Conservation (phyloP, 495 filamentous ascomycete genomes). For the Podospora appendiculata region DNA sequence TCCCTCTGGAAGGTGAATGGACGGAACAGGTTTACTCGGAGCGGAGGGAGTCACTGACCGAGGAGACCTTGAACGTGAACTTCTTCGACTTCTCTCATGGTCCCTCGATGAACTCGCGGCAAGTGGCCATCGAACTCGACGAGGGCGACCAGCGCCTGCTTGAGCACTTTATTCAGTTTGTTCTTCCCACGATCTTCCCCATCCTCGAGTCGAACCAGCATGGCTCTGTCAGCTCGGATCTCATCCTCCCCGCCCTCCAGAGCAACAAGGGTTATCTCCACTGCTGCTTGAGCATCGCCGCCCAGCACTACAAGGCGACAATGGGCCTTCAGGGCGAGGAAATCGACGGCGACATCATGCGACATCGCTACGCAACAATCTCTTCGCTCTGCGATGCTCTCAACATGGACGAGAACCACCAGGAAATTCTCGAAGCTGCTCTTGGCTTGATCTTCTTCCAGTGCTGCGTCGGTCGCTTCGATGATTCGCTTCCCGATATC, state of each 20-base stretch:
- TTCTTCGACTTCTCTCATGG: conserved; percentile 70
- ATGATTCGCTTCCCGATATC: conserved; percentile 86
- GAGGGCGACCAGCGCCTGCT: conserved; percentile 81
- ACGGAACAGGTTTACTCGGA: conserved; percentile 65
- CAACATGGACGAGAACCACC: conserved; percentile 69
- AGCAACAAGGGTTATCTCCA: conserved; percentile 90
- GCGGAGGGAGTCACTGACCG: conserved; percentile 52
- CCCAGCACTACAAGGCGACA: conserved; percentile 87
- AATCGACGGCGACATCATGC: conserved; percentile 86
- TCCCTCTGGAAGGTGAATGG: conserved; percentile 65
- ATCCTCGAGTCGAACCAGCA: conserved; percentile 83
- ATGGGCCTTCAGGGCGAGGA: conserved; percentile 56
- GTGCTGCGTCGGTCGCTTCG: conserved; percentile 77
- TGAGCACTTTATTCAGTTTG: conserved; percentile 86
- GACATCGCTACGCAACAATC: conserved; percentile 84
- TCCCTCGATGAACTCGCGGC: conserved; percentile 42
- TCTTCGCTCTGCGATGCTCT: conserved; percentile 79
- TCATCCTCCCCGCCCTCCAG: conserved; percentile 77
- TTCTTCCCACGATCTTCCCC: conserved; percentile 83
- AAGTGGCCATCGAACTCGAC: conserved; percentile 75
- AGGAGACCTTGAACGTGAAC: conserved; percentile 62
- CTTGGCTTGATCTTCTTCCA: conserved; percentile 98
- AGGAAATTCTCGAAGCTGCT: conserved; percentile 86
- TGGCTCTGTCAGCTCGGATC: conserved; percentile 64
- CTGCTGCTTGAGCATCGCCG: conserved; percentile 91